Percentiles rank a stretch among this genome's conserved stretches.
phyloP scores from a whole-genome alignment of 2,329 filamentous ascomycete species.

The Kalmusia sp. region DNA sequence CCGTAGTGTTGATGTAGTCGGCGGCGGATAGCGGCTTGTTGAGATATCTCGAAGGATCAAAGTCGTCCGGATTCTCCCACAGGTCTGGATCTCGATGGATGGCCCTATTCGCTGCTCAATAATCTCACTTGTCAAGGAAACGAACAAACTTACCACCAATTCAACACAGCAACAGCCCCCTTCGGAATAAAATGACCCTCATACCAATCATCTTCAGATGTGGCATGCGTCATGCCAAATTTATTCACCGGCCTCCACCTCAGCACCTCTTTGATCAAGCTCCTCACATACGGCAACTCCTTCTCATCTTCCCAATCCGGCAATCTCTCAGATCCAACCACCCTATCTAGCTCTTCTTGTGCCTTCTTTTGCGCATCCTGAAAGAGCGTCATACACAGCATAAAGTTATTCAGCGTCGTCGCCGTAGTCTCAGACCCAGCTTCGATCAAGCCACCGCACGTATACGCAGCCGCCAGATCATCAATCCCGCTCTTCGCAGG shows the following conservation, averaged over 20 bases:
- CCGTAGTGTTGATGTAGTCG: slow-evolving; percentile 37
- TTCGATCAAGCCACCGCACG: slow-evolving; percentile 42
- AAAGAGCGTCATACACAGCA: slow-evolving; percentile 38
- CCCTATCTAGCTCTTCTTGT: slow-evolving; percentile 37
- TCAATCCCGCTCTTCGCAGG: slow-evolving; percentile 42
- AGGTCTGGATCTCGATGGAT: slow-evolving; percentile 40
- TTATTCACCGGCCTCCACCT: slow-evolving; percentile 41
- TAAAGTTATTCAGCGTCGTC: slow-evolving; percentile 39
- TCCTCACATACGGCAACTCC: slow-evolving; percentile 44
- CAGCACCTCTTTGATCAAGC: slow-evolving; percentile 39
- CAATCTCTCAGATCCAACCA: slow-evolving; percentile 36
- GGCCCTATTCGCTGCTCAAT: slow-evolving; percentile 25
- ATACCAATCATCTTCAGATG: slow-evolving; percentile 43
- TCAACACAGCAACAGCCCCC: slow-evolving; percentile 40
- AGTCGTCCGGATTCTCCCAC: slow-evolving; percentile 36
- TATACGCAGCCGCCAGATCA: slow-evolving; percentile 42
- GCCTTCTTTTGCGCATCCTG: slow-evolving; percentile 32
- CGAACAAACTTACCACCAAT: slow-evolving; percentile 36
- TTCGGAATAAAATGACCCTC: slow-evolving; percentile 50
- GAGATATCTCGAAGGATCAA: slow-evolving; percentile 39
- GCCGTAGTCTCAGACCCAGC: slow-evolving; percentile 43
- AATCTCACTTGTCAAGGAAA: background rate
- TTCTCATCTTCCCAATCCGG: slow-evolving; percentile 42
- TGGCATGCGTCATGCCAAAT: slow-evolving; percentile 44
- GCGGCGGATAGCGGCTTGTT: slow-evolving; percentile 32